Evolutionary conservation across 192 early-diverging fungal genomes (phyloP).

Genomic region (Linnemannia exigua): DNA sequence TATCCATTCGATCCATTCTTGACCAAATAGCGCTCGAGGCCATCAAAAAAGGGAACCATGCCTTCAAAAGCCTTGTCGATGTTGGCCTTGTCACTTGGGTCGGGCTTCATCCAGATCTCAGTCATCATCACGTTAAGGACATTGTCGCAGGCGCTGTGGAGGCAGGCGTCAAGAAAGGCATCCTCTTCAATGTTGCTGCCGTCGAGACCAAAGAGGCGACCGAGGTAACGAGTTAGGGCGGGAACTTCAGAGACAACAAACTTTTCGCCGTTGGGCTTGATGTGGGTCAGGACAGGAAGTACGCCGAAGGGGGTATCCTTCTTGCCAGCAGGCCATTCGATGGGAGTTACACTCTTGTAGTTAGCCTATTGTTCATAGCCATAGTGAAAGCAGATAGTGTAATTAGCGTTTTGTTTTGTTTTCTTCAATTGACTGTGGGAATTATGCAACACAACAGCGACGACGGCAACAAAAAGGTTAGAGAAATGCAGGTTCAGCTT

Average conservation of each 20-base stretch:
- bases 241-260: slow-evolving; percentile 24
- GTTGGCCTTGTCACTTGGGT: slow-evolving; percentile 21
- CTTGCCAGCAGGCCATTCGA: slow-evolving; percentile 40
- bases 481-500: neutral
- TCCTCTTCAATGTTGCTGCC: slow-evolving; percentile 32
- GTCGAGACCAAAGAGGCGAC: slow-evolving; percentile 19
- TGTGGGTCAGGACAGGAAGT: slow-evolving; percentile 38
- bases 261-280: slow-evolving; percentile 27
- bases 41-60: slow-evolving; percentile 30
- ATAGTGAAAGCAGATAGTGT: neutral
- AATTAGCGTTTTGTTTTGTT: neutral
- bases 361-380: slow-evolving; percentile 17
- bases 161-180: slow-evolving; percentile 26
- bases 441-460: neutral
- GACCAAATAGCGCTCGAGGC: slow-evolving; percentile 31
- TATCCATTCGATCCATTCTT: slow-evolving; percentile 51
- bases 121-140: slow-evolving; percentile 20
- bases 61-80: slow-evolving; percentile 26
- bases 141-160: slow-evolving; percentile 19
- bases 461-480: no score
- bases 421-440: neutral
- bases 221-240: slow-evolving; percentile 33
- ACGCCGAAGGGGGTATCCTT: slow-evolving; percentile 46
- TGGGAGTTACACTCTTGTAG: slow-evolving; percentile 35
- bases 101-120: slow-evolving; percentile 30